Conservation (phyloP, 2,329 filamentous ascomycete species). For the Aspergillus thermomutatus region DNA sequence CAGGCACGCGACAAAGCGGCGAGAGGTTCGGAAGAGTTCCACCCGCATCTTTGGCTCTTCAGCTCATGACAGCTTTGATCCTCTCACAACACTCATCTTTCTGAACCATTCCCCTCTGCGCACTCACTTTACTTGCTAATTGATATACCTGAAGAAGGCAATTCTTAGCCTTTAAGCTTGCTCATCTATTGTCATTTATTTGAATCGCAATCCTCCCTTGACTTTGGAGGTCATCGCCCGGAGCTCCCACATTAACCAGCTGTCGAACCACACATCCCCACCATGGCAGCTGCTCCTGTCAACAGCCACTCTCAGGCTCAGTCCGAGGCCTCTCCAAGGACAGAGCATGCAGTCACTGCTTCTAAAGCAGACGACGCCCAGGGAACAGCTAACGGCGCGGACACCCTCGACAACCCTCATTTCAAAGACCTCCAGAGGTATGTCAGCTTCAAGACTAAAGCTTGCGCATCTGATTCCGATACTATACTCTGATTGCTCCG, state of each 20-base stretch:
- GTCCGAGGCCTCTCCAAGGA: slow-evolving; percentile 62
- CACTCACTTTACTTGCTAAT: background rate
- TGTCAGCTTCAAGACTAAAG: slow-evolving; percentile 27
- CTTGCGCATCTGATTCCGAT: background rate
- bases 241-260: background rate
- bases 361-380: slow-evolving; percentile 29
- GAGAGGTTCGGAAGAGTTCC: slow-evolving; percentile 30
- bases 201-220: background rate
- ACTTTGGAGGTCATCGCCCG: background rate
- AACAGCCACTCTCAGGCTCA: slow-evolving; percentile 62
- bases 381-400: slow-evolving; percentile 53
- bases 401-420: slow-evolving; percentile 71
- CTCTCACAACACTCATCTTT: slow-evolving; percentile 8
- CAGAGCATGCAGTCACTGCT: slow-evolving; percentile 50
- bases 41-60: slow-evolving; percentile 30
- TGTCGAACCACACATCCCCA: slow-evolving; percentile 15
- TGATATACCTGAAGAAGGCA: background rate
- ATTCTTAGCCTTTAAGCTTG: background rate
- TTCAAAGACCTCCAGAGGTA: slow-evolving; percentile 90
- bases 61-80: slow-evolving; percentile 11
- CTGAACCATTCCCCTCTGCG: background rate
- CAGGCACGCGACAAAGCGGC: slow-evolving; percentile 21
- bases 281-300: slow-evolving; percentile 61
- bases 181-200: background rate
- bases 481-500: background rate